Percentiles rank a stretch among this genome's conserved stretches.
Conservation (phyloP, 805 yeast species). For the Starmerella roubikii region DNA sequence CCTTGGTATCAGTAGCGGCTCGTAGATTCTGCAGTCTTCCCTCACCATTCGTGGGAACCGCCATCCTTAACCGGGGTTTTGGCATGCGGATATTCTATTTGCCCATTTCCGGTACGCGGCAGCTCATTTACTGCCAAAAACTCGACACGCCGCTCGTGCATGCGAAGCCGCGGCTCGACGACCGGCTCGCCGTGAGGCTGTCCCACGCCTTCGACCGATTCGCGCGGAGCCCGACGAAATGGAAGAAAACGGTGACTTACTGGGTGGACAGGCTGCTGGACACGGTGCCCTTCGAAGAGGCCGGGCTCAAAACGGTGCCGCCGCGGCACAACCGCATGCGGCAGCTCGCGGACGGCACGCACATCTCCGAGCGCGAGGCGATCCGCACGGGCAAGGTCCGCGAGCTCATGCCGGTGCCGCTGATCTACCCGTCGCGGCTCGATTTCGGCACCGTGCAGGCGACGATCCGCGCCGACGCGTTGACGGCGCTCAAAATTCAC, state of each 20-base stretch:
- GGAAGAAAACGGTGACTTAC: conserved; percentile 47
- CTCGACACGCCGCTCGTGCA: conserved; percentile 29
- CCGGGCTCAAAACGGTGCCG: conserved; percentile 63
- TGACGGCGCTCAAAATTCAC: conserved; percentile 38
- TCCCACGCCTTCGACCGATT: conserved; percentile 50
- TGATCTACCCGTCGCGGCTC: conserved; percentile 37
- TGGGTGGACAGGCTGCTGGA: conserved; percentile 41
- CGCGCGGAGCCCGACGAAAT: conserved; percentile 37
- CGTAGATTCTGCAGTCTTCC: no score
- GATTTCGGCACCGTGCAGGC: conserved; percentile 21
- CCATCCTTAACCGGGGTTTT: no score
- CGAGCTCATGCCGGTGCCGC: conserved; percentile 23
- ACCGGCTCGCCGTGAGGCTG: conserved; percentile 36
- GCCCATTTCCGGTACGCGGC: conserved; percentile 51
- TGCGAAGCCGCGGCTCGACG: conserved; percentile 29
- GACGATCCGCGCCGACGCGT: conserved; percentile 27
- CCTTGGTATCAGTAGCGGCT: no score
- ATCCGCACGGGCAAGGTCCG: conserved; percentile 13
- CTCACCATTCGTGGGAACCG: no score
- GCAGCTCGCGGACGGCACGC: conserved; percentile 27
- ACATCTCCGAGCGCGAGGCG: conserved; percentile 13
- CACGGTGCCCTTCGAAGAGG: conserved; percentile 68
- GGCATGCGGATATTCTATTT: conserved; percentile 48
- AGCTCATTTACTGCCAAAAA: conserved; percentile 60
- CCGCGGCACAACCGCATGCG: conserved; percentile 46